Conservation (phyloP, 345 rosid genomes). For the Brassica incana region DNA sequence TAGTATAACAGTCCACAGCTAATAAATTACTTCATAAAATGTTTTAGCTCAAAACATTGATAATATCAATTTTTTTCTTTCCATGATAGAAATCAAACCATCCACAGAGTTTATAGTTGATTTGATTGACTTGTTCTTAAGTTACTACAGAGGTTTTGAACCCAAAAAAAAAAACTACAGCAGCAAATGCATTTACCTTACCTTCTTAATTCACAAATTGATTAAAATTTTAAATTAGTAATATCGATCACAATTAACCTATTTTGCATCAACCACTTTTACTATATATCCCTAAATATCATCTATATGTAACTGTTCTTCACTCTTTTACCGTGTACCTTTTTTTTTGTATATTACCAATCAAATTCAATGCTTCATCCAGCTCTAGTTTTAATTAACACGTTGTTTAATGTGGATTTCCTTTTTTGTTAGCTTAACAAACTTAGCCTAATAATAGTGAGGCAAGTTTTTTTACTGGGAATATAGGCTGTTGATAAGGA, state of each 20-base stretch:
- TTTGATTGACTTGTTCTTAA: background rate
- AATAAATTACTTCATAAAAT: background rate
- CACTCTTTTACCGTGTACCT: background rate
- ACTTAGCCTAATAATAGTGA: slow-evolving; percentile 11
- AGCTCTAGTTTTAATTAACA: background rate
- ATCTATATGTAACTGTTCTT: background rate
- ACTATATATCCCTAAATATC: background rate
- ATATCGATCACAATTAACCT: background rate
- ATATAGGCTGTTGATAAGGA: slow-evolving; percentile 33
- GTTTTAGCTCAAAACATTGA: background rate
- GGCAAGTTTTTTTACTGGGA: background rate
- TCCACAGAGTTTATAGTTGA: background rate
- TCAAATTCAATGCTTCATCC: background rate
- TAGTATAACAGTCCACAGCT: slow-evolving; percentile 4
- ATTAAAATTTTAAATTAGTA: background rate
- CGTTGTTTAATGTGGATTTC: background rate
- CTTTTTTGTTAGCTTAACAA: background rate
- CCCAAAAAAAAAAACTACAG: no score
- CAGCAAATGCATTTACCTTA: background rate
- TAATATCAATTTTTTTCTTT: background rate
- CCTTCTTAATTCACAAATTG: no score
- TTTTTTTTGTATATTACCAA: no score
- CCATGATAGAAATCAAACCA: background rate
- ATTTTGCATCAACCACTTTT: background rate
- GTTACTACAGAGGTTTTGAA: background rate